phyloP scores from a whole-genome alignment of 331 rosid species.

The Acacia concinna region DNA sequence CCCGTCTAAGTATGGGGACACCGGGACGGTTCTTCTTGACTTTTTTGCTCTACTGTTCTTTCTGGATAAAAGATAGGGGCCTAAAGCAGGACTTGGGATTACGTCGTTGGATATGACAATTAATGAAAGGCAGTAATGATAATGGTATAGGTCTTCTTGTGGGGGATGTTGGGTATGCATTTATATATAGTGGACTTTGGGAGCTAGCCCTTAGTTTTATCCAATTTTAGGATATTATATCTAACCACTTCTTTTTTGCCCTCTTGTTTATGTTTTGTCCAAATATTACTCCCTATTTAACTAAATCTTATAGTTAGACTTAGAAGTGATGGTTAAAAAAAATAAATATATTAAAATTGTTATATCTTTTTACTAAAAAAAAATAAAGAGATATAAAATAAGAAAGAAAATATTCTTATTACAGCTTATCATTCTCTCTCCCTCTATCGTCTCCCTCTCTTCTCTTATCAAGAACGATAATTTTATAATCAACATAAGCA shows the following conservation, averaged over 20 bases:
- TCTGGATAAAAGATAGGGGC: background rate
- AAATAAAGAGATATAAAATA: too few species aligned
- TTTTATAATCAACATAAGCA: too few species aligned
- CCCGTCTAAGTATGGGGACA: background rate
- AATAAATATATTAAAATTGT: too few species aligned
- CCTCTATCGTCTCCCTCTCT: too few species aligned
- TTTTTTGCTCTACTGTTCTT: background rate
- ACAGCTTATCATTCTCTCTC: too few species aligned
- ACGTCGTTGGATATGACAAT: constrained; percentile 25
- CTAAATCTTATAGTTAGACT: too few species aligned
- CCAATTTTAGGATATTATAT: background rate
- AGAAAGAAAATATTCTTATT: too few species aligned
- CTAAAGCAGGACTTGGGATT: constrained; percentile 49
- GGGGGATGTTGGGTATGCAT: background rate
- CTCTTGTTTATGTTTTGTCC: background rate
- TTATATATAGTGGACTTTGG: background rate
- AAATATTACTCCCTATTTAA: too few species aligned
- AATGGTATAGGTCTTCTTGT: background rate
- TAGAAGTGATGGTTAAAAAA: too few species aligned
- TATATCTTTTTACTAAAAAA: too few species aligned
- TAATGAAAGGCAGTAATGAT: background rate
- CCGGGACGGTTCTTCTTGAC: background rate
- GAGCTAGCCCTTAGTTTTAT: background rate
- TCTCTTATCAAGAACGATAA: too few species aligned
- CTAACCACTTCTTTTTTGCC: background rate